phyloP scores from a whole-genome alignment of 306 rosid species.

The Luffa acutangula region DNA sequence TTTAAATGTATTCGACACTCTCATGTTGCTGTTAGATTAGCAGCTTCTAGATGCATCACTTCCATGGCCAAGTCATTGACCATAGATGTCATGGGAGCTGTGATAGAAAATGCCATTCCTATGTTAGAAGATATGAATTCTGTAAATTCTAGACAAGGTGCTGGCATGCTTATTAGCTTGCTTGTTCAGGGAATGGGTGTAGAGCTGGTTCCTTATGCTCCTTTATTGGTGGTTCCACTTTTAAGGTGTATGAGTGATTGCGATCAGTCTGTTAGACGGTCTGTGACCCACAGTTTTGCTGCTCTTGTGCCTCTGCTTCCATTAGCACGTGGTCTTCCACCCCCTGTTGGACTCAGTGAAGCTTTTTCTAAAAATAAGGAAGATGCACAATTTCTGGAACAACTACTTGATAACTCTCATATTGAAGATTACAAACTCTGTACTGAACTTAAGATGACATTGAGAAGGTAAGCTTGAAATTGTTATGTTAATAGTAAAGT shows the following conservation, averaged over 20 bases:
- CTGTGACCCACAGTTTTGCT: constrained; percentile 98
- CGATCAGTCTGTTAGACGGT: constrained; percentile 89
- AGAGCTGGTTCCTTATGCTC: constrained; percentile 83
- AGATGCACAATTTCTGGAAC: constrained; percentile 83
- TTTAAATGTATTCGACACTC: constrained; percentile 68
- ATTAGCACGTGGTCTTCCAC: constrained; percentile 90
- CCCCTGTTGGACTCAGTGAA: constrained; percentile 64
- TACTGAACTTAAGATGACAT: constrained; percentile 66
- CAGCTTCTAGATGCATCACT: constrained; percentile 92
- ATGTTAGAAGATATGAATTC: constrained; percentile 80
- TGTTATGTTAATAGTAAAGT: background rate
- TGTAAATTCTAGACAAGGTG: constrained; percentile 89
- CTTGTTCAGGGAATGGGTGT: constrained; percentile 91
- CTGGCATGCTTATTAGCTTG: constrained; percentile 89
- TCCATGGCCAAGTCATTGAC: constrained; percentile 92
- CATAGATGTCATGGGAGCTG: constrained; percentile 69
- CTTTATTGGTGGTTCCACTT: constrained; percentile 93
- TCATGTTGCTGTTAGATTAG: constrained; percentile 92
- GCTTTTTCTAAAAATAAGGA: constrained; percentile 53
- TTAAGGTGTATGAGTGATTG: constrained; percentile 91
- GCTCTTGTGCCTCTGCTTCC: constrained; percentile 99
- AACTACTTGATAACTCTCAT: constrained; percentile 91
- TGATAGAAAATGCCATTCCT: constrained; percentile 70
- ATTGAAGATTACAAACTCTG: constrained; percentile 77
- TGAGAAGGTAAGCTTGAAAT: constrained; percentile 58